Conservation (phyloP, 148 eudicot species). For the Cornus suecica region DNA sequence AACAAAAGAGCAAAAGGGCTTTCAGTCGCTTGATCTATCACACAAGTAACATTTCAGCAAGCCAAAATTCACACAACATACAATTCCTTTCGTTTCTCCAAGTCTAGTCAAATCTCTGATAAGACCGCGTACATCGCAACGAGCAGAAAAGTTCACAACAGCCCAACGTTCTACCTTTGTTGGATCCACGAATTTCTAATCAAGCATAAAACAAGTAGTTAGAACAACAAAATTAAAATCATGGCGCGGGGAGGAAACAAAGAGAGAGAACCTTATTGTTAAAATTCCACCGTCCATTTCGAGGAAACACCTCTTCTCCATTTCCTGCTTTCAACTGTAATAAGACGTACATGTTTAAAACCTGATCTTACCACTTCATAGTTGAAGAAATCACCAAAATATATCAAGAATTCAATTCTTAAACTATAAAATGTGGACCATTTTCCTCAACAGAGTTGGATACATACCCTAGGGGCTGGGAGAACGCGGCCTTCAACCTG, state of each 20-base stretch:
- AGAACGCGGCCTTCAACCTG: conserved; percentile 88
- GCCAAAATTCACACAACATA: conserved; percentile 30
- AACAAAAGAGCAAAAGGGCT: neutral
- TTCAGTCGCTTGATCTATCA: neutral
- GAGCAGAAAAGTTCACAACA: conserved; percentile 83
- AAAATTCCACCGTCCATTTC: conserved; percentile 94
- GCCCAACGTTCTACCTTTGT: conserved; percentile 72
- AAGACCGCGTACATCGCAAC: conserved; percentile 59
- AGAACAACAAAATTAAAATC: neutral
- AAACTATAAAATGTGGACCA: neutral
- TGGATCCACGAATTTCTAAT: conserved; percentile 72
- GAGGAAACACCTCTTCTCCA: conserved; percentile 80
- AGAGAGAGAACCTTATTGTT: conserved; percentile 65
- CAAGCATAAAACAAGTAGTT: neutral
- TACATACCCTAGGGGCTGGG: conserved; percentile 67
- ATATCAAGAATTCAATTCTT: neutral
- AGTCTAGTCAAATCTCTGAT: conserved; percentile 62
- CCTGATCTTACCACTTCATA: neutral
- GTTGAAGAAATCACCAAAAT: neutral
- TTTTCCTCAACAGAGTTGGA: neutral
- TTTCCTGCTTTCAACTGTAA: conserved; percentile 71
- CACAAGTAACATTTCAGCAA: neutral
- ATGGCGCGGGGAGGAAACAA: neutral
- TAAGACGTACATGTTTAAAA: neutral
- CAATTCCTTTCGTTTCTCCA: conserved; percentile 75